Conservation (phyloP, 352 stramenopile species). For the Phytophthora fragariae region DNA sequence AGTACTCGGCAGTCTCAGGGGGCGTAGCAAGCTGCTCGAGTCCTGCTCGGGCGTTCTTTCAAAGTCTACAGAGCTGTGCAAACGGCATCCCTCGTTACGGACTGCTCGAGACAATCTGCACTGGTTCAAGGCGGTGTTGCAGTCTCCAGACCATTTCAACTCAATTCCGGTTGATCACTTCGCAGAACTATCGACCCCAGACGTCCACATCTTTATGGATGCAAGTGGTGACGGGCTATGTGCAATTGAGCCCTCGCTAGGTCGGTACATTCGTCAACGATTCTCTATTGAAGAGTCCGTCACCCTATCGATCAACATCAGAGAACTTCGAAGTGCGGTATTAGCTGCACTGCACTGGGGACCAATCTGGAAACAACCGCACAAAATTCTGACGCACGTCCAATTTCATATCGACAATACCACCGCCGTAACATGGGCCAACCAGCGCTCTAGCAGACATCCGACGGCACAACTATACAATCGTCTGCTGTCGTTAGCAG, state of each 20-base stretch:
- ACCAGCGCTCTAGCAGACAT: not conserved
- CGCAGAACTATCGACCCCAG: not conserved
- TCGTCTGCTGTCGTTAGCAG: not conserved
- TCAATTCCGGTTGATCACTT: not conserved
- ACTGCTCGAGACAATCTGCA: not conserved
- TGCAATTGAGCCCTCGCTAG: not conserved
- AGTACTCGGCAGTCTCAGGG: not conserved
- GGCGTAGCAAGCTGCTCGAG: not conserved
- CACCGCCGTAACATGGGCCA: not conserved
- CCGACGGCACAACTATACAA: not conserved
- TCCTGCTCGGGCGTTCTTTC: not conserved
- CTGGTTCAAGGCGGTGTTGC: not conserved
- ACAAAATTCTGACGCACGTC: not conserved
- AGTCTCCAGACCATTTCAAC: not conserved
- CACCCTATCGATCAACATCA: not conserved
- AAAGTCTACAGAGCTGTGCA: not conserved
- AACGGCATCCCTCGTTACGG: not conserved
- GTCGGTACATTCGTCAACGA: not conserved
- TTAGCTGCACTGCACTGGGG: not conserved
- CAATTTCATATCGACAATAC: not conserved
- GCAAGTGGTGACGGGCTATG: not conserved
- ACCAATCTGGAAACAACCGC: not conserved
- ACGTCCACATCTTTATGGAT: not conserved
- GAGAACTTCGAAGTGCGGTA: not conserved
- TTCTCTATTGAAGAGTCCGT: not conserved